Conservation (phyloP, 139 green algal species). For the Chlamydomonas sp. region DNA sequence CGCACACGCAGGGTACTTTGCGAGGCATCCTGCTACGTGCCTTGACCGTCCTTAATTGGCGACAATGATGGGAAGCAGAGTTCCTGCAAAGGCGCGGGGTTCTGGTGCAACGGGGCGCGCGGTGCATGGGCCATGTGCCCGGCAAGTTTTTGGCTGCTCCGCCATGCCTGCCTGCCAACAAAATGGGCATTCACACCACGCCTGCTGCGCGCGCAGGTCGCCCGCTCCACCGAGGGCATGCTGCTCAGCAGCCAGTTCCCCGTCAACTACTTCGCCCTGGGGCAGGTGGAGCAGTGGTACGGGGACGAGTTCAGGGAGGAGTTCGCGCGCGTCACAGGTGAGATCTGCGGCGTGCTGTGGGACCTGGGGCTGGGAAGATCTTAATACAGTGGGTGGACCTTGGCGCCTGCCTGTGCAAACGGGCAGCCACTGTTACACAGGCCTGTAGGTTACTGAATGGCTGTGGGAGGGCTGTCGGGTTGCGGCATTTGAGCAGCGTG, state of each 20-base stretch:
- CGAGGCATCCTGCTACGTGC: too few species aligned
- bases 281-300: constrained; percentile 87
- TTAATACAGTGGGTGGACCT: neutral
- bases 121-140: too few species aligned
- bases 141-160: neutral
- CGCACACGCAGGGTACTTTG: too few species aligned
- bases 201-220: constrained; percentile 58
- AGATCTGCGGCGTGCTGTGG: neutral
- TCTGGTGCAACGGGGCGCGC: too few species aligned
- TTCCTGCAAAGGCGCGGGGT: too few species aligned
- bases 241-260: constrained; percentile 69
- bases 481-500: neutral
- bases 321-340: constrained; percentile 37
- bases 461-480: neutral
- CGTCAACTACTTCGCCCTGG: constrained; percentile 92
- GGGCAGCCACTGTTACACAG: neutral
- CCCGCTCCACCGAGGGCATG: constrained; percentile 51
- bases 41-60: too few species aligned
- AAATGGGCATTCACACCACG: neutral
- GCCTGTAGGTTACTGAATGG: neutral
- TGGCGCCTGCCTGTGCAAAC: neutral
- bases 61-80: too few species aligned
- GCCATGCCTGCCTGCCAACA: neutral
- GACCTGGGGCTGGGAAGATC: neutral
- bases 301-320: constrained; percentile 56